Evolutionary conservation across 345 rosid species (phyloP).

Genomic region (Ceriops zippeliana): DNA sequence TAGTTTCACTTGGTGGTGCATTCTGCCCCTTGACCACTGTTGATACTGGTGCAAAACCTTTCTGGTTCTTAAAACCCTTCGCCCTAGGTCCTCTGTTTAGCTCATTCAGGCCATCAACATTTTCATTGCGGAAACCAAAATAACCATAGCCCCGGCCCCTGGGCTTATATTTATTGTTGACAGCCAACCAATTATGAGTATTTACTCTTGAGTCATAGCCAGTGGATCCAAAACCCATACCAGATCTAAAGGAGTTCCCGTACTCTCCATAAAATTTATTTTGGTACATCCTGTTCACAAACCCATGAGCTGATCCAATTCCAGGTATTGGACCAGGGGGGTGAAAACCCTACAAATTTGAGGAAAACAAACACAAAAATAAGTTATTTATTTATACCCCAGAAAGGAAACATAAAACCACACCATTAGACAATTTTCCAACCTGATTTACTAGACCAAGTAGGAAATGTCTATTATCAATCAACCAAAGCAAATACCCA

Average conservation of each 20-base stretch:
- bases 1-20: background rate
- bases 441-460: background rate
- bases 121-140: constrained; percentile 1
- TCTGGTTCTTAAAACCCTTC: constrained; percentile 5
- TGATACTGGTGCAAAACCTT: constrained; percentile 3
- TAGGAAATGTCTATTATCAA: no score
- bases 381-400: background rate
- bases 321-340: constrained; percentile 2
- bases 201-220: background rate
- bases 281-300: background rate
- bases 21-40: constrained; percentile 8
- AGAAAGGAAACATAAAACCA: background rate
- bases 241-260: background rate
- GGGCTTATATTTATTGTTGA: constrained; percentile 4
- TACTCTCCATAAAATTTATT: background rate
- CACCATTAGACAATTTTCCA: background rate
- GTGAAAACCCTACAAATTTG: background rate
- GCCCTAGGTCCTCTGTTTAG: constrained; percentile 2
- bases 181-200: constrained; percentile 3
- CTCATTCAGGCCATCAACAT: constrained; percentile 2
- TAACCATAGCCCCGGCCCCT: constrained; percentile 8
- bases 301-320: background rate
- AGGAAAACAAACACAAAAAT: background rate
- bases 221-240: constrained; percentile 1
- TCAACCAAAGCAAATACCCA: no score